Evolutionary conservation across 1,284 basidiomycete genomes (phyloP).

Genomic region (Psilocybe mexicana): DNA sequence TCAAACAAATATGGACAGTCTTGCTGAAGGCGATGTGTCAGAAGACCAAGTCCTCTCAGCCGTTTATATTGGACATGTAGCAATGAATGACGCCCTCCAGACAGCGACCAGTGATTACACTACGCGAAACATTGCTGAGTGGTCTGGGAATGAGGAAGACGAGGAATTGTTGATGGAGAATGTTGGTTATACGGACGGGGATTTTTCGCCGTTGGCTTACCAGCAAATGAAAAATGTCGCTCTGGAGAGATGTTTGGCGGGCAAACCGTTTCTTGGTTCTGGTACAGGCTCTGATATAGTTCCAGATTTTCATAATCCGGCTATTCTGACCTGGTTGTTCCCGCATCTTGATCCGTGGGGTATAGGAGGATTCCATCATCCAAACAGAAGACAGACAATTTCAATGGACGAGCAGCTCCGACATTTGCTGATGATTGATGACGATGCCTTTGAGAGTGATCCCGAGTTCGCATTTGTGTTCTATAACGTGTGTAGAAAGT

Average conservation of each 20-base stretch:
- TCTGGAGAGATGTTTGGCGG: slow-evolving; percentile 5
- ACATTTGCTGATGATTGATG: slow-evolving; percentile 23
- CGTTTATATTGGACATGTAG: background rate
- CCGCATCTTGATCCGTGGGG: slow-evolving; percentile 22
- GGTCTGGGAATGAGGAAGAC: background rate
- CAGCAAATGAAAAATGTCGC: slow-evolving; percentile 11
- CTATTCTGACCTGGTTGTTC: slow-evolving; percentile 16
- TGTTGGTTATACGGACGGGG: slow-evolving; percentile 14
- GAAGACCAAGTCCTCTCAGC: slow-evolving; percentile 2
- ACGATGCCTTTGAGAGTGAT: slow-evolving; percentile 1
- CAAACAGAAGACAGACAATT: background rate
- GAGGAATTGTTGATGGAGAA: slow-evolving; percentile 17
- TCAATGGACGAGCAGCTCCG: slow-evolving; percentile 5
- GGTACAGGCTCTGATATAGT: background rate
- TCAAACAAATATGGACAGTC: slow-evolving; percentile 3
- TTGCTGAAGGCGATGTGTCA: background rate
- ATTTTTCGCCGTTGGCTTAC: slow-evolving; percentile 5
- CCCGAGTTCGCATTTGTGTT: slow-evolving; percentile 14
- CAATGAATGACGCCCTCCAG: background rate
- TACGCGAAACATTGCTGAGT: background rate
- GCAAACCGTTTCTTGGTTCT: slow-evolving; percentile 5
- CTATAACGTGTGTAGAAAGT: slow-evolving; percentile 11
- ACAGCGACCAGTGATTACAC: slow-evolving; percentile 5
- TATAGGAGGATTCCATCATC: slow-evolving; percentile 18
- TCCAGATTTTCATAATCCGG: slow-evolving; percentile 17